Evolutionary conservation across 257 asterid genomes (phyloP).

Genomic region (Fraxinus excelsior): DNA sequence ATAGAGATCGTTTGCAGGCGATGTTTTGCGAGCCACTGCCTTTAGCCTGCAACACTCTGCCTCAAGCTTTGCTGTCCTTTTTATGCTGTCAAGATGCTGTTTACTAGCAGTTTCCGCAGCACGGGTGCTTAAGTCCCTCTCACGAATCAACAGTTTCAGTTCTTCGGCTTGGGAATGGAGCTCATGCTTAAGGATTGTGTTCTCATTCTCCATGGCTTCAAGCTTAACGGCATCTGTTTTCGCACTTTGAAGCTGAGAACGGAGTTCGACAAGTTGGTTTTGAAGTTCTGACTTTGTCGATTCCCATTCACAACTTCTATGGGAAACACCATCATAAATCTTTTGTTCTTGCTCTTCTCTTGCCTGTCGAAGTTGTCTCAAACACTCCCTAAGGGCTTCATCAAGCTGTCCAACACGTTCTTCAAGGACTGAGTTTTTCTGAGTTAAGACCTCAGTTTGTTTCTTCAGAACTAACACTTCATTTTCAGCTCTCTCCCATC

Average conservation of each 20-base stretch:
- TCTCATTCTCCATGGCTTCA: conserved; percentile 58
- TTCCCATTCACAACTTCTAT: conserved; percentile 56
- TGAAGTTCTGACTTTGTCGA: conserved; percentile 54
- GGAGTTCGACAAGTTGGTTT: conserved; percentile 53
- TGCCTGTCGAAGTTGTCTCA: conserved; percentile 85
- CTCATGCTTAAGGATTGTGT: conserved; percentile 46
- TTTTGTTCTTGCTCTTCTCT: conserved; percentile 78
- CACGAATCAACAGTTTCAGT: conserved; percentile 44
- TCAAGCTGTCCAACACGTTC: conserved; percentile 73
- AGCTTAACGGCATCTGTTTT: conserved; percentile 48
- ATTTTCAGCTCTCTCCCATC: conserved; percentile 96
- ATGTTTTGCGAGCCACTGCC: conserved; percentile 38
- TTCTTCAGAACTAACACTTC: conserved; percentile 67
- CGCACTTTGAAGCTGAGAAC: conserved; percentile 47
- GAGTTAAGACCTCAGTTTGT: conserved; percentile 58
- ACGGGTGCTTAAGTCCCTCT: conserved; percentile 63
- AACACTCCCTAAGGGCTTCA: conserved; percentile 87
- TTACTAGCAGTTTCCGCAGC: conserved; percentile 76
- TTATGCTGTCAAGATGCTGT: conserved; percentile 59
- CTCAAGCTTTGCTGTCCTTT: conserved; percentile 64
- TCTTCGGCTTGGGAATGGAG: conserved; percentile 45
- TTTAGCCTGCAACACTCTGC: conserved; percentile 66
- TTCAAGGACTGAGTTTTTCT: conserved; percentile 64
- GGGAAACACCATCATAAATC: conserved; percentile 44
- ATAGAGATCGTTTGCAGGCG: conserved; percentile 25